Evolutionary conservation across 345 rosid genomes (phyloP), one percentile per base, ranked within the genome.

Genomic region (Acer saccharum): DNA sequence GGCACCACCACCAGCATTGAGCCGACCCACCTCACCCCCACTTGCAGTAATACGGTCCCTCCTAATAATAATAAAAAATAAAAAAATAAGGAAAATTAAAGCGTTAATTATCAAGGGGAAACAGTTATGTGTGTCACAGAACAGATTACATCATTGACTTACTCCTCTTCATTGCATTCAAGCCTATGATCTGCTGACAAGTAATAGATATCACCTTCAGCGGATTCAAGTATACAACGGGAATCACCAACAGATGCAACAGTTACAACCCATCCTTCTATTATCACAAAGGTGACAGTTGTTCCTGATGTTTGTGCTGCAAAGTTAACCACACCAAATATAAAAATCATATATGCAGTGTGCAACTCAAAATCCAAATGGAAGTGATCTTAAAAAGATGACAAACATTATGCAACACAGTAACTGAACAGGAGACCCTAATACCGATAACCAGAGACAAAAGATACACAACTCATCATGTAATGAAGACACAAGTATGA

Each of bases 171-270:
- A 73, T 91, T 97, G 87, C 88, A 85, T 72, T 97, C 99, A 55
- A 97, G 98, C 84, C 99, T 88, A 81, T 94, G 99, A 83, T 97
- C 99, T 72, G 94, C 97, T 71, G 99, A 94, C 84, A 97, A 81
- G 83, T 92, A 88, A 83, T 89, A 93, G 79, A 97, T 83, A 75
- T 88, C 93, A 2, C 99, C 98, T 64, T 97, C 99, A 70, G 95
- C 92, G 58, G 99, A 93, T 85, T 94, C 99, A 81, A 97, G 91
- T 84, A 97, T 85, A 84, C 99, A 93, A 68, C 95, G 98, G 25
- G 99, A 97, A 84, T 97, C 99, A 4, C 99, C 99, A 66, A 97
- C 99, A 69, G 99, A 97, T 80, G 98, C 99, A 78, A 93, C 99
- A 68, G 96, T 94, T 81, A 97, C 73, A 48, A 89, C 87, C 95